These are phyloP conservation scores for Diplodia seriata DNA, from an alignment of 2,329 filamentous ascomycete species.

Conservation along the genomic window DNA sequence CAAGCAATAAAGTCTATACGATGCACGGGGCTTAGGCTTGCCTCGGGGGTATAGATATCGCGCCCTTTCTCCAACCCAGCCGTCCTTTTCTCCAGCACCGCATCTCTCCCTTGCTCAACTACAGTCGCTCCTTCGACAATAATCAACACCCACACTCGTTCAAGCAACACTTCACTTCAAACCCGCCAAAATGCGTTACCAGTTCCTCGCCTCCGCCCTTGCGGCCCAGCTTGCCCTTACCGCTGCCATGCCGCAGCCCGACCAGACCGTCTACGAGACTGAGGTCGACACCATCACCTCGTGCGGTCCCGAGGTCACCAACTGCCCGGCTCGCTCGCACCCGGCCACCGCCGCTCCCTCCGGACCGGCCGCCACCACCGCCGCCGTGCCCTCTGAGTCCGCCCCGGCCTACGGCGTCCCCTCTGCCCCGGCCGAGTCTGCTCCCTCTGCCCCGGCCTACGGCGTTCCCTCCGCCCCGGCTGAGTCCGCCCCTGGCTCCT, in stretches of 20 bases:
- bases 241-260: conserved; percentile 12
- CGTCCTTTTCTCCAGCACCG: conserved; percentile 3
- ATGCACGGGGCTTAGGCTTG: neutral
- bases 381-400: neutral
- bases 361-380: neutral
- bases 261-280: conserved; percentile 32
- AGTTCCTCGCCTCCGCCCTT: conserved; percentile 25
- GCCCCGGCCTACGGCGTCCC: neutral
- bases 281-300: conserved; percentile 32
- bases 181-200: conserved; percentile 24
- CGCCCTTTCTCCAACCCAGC: neutral
- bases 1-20: conserved; percentile 28
- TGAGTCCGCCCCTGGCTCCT: neutral
- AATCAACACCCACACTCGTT: conserved; percentile 18
- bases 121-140: conserved; percentile 17
- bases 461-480: conserved; percentile 8
- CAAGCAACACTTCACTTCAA: neutral
- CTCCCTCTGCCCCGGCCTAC: conserved; percentile 24
- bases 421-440: conserved; percentile 10
- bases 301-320: conserved; percentile 33
- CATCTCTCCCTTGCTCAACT: conserved; percentile 12
- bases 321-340: conserved; percentile 34
- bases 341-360: conserved; percentile 18
- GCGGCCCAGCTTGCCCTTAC: conserved; percentile 19
- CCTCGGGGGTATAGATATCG: conserved; percentile 21